A percentile compares a stretch with the other conserved stretches of the same genome.
These are phyloP conservation scores for Lyophyllum decastes DNA, from an alignment of 768 basidiomycete genomes.

Conservation along the genomic window DNA sequence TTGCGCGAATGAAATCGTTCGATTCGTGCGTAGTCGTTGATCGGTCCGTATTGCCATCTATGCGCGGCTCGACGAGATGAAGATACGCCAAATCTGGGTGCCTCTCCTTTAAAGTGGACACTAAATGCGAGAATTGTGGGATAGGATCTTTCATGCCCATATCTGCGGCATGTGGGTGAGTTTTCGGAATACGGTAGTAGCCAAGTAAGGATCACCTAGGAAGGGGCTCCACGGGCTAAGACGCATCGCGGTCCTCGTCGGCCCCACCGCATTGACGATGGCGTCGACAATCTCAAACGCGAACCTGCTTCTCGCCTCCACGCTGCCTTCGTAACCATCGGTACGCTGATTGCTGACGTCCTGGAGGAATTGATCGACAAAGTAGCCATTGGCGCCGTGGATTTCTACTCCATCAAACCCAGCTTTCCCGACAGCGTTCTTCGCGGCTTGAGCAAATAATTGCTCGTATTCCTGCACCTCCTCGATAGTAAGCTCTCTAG, in stretches of 20 bases:
- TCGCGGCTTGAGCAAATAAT: constrained; percentile 54
- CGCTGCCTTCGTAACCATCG: constrained; percentile 69
- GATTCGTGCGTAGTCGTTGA: not conserved
- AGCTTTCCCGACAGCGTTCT: constrained; percentile 53
- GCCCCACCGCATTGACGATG: constrained; percentile 51
- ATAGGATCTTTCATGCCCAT: constrained; percentile 29
- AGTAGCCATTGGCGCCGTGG: constrained; percentile 47
- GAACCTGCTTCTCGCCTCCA: constrained; percentile 63
- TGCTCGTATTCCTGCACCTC: constrained; percentile 53
- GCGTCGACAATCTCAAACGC: constrained; percentile 54
- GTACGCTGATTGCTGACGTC: constrained; percentile 54
- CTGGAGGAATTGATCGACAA: constrained; percentile 66
- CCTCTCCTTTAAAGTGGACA: constrained; percentile 35
- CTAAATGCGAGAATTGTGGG: constrained; percentile 54
- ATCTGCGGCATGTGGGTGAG: not conserved
- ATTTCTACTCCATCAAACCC: constrained; percentile 70
- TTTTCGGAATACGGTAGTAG: too few relatives aligned
- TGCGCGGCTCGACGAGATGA: constrained; percentile 15
- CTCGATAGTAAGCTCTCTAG: constrained; percentile 35
- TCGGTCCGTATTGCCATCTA: not conserved
- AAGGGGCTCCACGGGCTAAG: constrained; percentile 55
- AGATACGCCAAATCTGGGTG: constrained; percentile 30
- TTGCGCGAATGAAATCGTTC: constrained; percentile 9
- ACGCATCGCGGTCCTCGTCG: constrained; percentile 51
- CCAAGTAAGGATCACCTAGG: constrained; percentile 20